Conservation (phyloP, 768 basidiomycete genomes). For the Bullera alba region DNA sequence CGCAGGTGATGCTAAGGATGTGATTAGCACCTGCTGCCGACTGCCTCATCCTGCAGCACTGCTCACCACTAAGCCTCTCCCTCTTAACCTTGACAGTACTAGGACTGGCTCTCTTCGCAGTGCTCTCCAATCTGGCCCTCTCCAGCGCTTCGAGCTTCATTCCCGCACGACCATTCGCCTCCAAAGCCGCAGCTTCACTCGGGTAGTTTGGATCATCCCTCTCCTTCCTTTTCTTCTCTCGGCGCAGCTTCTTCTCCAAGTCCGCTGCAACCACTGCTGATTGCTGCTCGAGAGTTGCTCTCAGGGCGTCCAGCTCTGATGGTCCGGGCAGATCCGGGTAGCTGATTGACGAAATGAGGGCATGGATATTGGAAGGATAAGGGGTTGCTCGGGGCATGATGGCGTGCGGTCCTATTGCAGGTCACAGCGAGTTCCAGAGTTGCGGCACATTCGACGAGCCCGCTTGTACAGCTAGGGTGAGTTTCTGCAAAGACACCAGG, state of each 20-base stretch:
- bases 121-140: slow-evolving; percentile 8
- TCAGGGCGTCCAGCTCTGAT: slow-evolving; percentile 24
- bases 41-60: neutral
- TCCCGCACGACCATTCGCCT: slow-evolving; percentile 20
- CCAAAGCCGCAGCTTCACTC: slow-evolving; percentile 12
- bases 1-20: slow-evolving; percentile 14
- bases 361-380: slow-evolving; percentile 9
- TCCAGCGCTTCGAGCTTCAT: slow-evolving; percentile 18
- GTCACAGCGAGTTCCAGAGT: too few species aligned
- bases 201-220: slow-evolving; percentile 15
- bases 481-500: too few species aligned
- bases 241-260: slow-evolving; percentile 4
- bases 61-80: slow-evolving; percentile 34
- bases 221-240: slow-evolving; percentile 16
- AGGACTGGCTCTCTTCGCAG: slow-evolving; percentile 14
- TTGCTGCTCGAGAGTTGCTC: slow-evolving; percentile 5
- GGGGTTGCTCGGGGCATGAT: too few species aligned
- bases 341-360: slow-evolving; percentile 24
- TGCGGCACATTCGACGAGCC: too few species aligned
- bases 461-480: too few species aligned
- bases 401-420: too few species aligned
- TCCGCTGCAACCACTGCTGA: neutral
- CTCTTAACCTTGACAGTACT: slow-evolving; percentile 29
- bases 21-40: neutral
- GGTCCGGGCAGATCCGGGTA: slow-evolving; percentile 19